Percentiles rank a stretch among this genome's conserved stretches.
These are phyloP conservation scores for Gonium pectorale DNA, from an alignment of 139 green algal genomes.

Conservation along the genomic window DNA sequence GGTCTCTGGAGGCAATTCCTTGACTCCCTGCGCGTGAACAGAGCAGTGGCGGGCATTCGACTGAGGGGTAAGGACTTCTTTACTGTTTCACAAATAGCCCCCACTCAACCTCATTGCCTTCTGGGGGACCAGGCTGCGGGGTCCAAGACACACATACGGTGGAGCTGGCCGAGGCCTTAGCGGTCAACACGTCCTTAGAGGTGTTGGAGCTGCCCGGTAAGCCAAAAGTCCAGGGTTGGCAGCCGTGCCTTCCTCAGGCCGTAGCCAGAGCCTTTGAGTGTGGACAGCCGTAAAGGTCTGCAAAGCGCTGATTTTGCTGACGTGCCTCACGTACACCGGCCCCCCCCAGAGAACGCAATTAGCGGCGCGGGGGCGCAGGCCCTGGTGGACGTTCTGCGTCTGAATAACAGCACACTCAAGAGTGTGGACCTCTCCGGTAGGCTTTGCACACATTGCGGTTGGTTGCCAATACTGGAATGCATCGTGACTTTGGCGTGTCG, in stretches of 20 bases:
- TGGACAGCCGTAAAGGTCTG: no score
- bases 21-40: not conserved
- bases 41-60: not conserved
- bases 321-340: no score
- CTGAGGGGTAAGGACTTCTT: not conserved
- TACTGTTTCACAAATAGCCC: no score
- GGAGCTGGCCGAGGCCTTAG: constrained; percentile 12
- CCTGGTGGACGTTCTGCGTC: not conserved
- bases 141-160: not conserved
- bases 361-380: not conserved
- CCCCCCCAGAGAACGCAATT: not conserved
- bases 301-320: no score
- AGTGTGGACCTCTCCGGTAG: constrained; percentile 30
- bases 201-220: constrained; percentile 22
- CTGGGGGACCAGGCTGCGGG: constrained; percentile 3
- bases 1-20: not conserved
- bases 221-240: no score
- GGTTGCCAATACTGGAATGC: no score
- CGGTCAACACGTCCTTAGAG: not conserved
- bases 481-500: no score
- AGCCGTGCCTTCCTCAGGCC: no score
- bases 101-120: not conserved
- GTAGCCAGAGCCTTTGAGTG: no score
- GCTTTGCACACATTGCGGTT: no score
- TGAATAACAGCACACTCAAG: constrained; percentile 18